These are phyloP conservation scores for Mortierella sp. DNA, from an alignment of 371 early-diverging fungal genomes.

Conservation along the genomic window DNA sequence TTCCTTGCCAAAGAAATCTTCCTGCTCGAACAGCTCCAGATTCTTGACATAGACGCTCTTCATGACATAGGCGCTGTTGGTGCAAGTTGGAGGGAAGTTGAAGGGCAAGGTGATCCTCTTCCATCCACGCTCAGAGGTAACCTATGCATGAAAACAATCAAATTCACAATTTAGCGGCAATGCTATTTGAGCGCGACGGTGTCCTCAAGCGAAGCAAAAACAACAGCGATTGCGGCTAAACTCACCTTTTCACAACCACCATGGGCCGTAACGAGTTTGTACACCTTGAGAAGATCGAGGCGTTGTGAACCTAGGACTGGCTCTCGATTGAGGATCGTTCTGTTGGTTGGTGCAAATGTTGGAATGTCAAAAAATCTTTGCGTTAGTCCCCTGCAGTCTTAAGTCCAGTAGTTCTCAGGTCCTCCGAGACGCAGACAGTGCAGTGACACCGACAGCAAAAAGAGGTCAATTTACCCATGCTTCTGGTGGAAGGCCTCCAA, in stretches of 20 bases:
- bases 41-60: conserved; percentile 82
- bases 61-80: conserved; percentile 86
- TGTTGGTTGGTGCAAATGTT: conserved; percentile 30
- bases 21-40: conserved; percentile 70
- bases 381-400: not conserved
- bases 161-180: conserved; percentile 8
- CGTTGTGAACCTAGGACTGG: conserved; percentile 87
- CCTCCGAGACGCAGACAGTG: not conserved
- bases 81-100: conserved; percentile 87
- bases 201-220: not conserved
- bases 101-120: conserved; percentile 82
- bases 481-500: conserved; percentile 79
- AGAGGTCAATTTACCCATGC: conserved; percentile 70
- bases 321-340: conserved; percentile 79
- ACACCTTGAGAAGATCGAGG: conserved; percentile 80
- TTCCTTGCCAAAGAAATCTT: conserved; percentile 61
- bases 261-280: conserved; percentile 75
- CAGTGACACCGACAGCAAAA: not conserved
- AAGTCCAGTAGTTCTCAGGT: not conserved
- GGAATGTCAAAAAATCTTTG: not conserved
- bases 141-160: conserved; percentile 56
- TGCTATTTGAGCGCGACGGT: not conserved
- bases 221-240: not conserved
- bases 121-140: conserved; percentile 85
- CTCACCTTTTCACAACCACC: conserved; percentile 85